Evolutionary conservation across 192 early-diverging fungal species (phyloP), one percentile per base, ranked within the genome.

Genomic region (Coemansia sp.): DNA sequence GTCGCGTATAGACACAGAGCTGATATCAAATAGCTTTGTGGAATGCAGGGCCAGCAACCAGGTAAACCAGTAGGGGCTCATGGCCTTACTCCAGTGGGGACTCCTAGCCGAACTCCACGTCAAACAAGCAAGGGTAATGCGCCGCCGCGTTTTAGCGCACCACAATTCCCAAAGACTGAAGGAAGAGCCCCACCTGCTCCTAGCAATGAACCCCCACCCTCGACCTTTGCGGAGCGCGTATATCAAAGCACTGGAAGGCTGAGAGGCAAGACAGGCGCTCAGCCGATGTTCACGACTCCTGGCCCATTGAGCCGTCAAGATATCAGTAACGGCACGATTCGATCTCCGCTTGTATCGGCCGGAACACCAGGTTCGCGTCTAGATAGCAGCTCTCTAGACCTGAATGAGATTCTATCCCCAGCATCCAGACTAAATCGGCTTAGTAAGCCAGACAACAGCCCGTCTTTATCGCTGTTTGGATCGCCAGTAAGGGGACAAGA

Each of bases 201-300:
- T 18, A 61, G 59, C 51, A 31, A 13, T 20, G 57, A 13, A 8
- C 26, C 35, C 25, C 16, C 33, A 13, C 62, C 61, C 25, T 79
- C 76, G 7, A 63, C 64, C 9, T 80, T 80, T 66, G 72, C 71
- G 28, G 77, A 80, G 21, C 77, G 77, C 37, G 72, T 74, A 10
- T 74, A 80, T 61, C 72, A 67, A 34, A 80, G 46, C 72, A 71
- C 67, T 12, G 68, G 71, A 2, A 60, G 57, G 6, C 25, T n/a
- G 55, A 57, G 42, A 15, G 56, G 48, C n/a, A 40, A 37, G 46
- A 43, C 39, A 8, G 37, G 31, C 8, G 8, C 40, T 21, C 56
- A 58, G 16, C 23, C 68, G 23, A 6, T 58, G 29, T 49, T 58
- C 30, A 26, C 55, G 33, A 43, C 35, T 18, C 40, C 25, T 30